These are phyloP conservation scores for Alternaria gaisen DNA, from an alignment of 2,329 filamentous ascomycete species.

Conservation along the genomic window DNA sequence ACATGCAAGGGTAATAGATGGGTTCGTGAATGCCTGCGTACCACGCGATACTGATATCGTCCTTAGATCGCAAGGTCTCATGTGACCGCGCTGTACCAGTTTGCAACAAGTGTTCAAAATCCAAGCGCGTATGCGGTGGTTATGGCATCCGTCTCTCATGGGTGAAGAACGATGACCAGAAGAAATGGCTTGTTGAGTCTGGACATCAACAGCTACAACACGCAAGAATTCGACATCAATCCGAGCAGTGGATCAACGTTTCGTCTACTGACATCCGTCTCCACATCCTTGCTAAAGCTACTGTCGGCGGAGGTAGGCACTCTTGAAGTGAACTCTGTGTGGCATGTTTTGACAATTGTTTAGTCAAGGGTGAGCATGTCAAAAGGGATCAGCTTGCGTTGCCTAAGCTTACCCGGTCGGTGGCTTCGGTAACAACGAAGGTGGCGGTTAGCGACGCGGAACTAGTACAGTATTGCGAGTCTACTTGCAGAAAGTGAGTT, in stretches of 20 bases:
- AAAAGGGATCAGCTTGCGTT: neutral
- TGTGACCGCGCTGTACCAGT: slow-evolving; percentile 19
- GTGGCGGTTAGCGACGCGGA: neutral
- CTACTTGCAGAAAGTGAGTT: neutral
- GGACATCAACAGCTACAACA: neutral
- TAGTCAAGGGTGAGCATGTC: neutral
- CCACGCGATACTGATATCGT: neutral
- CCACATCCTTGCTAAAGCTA: slow-evolving; percentile 11
- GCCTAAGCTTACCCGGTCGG: neutral
- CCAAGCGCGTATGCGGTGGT: slow-evolving; percentile 21
- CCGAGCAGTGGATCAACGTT: slow-evolving; percentile 13
- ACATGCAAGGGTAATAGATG: neutral
- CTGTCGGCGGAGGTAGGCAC: slow-evolving; percentile 4
- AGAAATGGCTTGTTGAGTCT: neutral
- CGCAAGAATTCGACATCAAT: neutral
- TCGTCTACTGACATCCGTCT: slow-evolving; percentile 14
- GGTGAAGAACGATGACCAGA: neutral
- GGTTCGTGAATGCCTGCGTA: rapidly evolving
- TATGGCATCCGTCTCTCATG: slow-evolving; percentile 25
- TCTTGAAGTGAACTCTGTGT: neutral
- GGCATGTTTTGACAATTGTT: neutral
- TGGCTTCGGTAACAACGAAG: neutral
- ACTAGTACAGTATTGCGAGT: neutral
- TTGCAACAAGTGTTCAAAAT: slow-evolving; percentile 18
- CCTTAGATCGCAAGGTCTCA: slow-evolving; percentile 20